Evolutionary conservation across 2,329 filamentous ascomycete species (phyloP).

Genomic region (Calonectria henricotiae): DNA sequence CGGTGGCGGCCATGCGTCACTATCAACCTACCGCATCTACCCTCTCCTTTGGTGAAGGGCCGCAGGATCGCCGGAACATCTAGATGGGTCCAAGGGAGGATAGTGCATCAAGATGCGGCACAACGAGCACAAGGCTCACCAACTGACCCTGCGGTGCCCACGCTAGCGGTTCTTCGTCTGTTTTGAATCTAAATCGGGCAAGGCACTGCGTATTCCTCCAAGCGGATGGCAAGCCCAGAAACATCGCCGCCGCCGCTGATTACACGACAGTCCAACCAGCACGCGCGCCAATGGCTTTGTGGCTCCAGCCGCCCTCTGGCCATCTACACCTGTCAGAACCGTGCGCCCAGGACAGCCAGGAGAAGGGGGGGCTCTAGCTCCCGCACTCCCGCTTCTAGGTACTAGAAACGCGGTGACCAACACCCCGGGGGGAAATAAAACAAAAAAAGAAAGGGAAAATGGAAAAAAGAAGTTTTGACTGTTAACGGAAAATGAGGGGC

Average conservation of each 20-base stretch:
- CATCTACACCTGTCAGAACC: slow-evolving; percentile 12
- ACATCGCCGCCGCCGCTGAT: slow-evolving; percentile 7
- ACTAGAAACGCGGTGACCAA: slow-evolving; percentile 21
- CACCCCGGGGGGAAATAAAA: background rate
- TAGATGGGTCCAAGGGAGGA: slow-evolving; percentile 12
- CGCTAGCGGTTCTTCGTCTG: background rate
- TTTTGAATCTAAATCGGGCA: slow-evolving; percentile 8
- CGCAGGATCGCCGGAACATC: slow-evolving; percentile 11
- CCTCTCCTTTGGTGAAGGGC: slow-evolving; percentile 12
- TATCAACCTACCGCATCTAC: background rate
- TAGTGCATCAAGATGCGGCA: slow-evolving; percentile 15
- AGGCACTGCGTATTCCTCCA: background rate
- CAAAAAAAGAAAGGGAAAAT: background rate
- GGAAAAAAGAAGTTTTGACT: slow-evolving; percentile 12
- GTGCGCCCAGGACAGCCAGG: background rate
- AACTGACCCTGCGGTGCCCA: slow-evolving; percentile 21
- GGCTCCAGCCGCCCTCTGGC: background rate
- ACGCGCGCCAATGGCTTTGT: slow-evolving; percentile 12
- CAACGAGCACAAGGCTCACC: slow-evolving; percentile 17
- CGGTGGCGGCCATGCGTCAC: slow-evolving; percentile 27
- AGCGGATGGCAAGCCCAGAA: slow-evolving; percentile 9
- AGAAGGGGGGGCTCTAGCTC: slow-evolving; percentile 22
- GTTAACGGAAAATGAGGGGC: slow-evolving; percentile 24
- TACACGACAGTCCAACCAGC: slow-evolving; percentile 5
- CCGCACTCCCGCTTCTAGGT: slow-evolving; percentile 28